phyloP scores from a whole-genome alignment of 345 rosid species.

The Nasturtium officinale region DNA sequence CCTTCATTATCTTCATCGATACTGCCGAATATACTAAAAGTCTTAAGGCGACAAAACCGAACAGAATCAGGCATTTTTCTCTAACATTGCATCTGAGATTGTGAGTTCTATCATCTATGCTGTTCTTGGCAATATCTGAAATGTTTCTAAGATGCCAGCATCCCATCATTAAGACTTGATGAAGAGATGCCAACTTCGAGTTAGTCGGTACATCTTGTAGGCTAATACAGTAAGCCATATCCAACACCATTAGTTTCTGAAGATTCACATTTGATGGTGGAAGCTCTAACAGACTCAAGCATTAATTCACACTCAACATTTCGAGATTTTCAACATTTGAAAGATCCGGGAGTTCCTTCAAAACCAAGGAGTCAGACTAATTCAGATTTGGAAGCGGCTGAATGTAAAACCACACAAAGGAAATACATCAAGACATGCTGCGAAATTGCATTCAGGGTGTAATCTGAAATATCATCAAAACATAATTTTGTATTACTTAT shows the following conservation, averaged over 20 bases:
- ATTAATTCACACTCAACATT: not conserved
- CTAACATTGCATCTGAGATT: not conserved
- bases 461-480: no score
- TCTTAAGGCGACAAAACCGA: not conserved
- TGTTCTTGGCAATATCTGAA: not conserved
- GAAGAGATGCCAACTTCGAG: not conserved
- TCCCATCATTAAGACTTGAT: not conserved
- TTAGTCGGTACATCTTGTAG: not conserved
- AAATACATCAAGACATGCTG: not conserved
- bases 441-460: no score
- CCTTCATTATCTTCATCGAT: no score
- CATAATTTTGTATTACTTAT: no score
- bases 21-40: not conserved
- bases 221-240: not conserved
- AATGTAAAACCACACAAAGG: not conserved
- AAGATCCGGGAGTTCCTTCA: not conserved
- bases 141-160: not conserved
- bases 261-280: not conserved
- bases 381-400: not conserved
- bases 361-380: accelerated
- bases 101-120: not conserved
- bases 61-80: not conserved
- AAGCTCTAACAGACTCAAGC: not conserved
- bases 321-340: not conserved
- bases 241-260: not conserved